Base-by-base conservation (phyloP, 768 basidiomycete species). In the Termitomyces sp. region DNA sequence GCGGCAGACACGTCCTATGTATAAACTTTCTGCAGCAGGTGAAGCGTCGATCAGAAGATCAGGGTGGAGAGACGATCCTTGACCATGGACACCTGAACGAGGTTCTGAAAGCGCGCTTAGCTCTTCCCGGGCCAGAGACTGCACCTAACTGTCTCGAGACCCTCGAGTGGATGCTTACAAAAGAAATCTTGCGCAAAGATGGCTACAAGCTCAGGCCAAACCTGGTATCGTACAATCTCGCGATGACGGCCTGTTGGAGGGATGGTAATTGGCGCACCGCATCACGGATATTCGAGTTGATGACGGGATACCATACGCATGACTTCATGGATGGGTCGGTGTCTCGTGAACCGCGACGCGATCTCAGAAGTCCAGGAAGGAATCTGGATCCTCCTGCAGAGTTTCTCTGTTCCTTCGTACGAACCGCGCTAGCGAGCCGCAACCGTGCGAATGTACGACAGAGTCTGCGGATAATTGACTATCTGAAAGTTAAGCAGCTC, bases 111-210 rank as follows among this genome's bases (percentile, higher is more conserved):
- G 82, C 87, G 5, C 76, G 79, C 44, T 69, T 80, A 16, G 62
- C 77, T 23, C 59, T 79, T 20, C 70, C 76, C 3, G 70, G 69
- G 7, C 61, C 70, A 23, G 68, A 70, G 16, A 61, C 71, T 11
- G 77, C 82, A 0, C 67, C 75, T 10, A 74, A 78, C 54, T 82
- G 84, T 5, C 68, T 89, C 39, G 77, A 81, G 53, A 75, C 69
- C 3, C 71, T 92, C 23, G 79, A 88, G 63, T 89, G 87, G 86
- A 86, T 87, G 80, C 66, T 88, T 50, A 73, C 75, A 49, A 78
- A 80, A 54, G 81, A 81, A 60, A 75, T 76, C 23, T 63, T 72
- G 18, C 73, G 72, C 20, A 57, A 70, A n/a, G 73, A 73, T 56
- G 76, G 78, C 3, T 73, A 73, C 29, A 73, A 73, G 57, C 72